phyloP scores from a whole-genome alignment of 2,329 filamentous ascomycete genomes.

The Bipolaris bicolor region DNA sequence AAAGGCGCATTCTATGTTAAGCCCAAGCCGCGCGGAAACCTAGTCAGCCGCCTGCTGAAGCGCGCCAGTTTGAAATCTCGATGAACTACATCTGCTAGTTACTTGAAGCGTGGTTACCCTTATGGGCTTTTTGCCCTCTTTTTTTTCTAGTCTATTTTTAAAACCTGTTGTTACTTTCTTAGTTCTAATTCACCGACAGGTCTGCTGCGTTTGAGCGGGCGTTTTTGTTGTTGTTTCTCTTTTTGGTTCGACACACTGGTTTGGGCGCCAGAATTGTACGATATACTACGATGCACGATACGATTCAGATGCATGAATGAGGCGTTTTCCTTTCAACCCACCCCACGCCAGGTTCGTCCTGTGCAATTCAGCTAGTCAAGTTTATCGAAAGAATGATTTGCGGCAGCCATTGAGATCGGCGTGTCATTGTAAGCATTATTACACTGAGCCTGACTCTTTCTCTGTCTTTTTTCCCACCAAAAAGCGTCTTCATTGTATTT shows the following conservation, averaged over 20 bases:
- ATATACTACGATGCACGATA: conserved; percentile 15
- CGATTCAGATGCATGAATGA: conserved; percentile 28
- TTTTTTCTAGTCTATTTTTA: background rate
- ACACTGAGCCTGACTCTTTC: background rate
- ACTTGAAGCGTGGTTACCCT: background rate
- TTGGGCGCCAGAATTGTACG: conserved; percentile 10
- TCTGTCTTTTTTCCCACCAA: too few species aligned
- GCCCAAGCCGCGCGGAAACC: conserved; percentile 40
- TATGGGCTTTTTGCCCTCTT: background rate
- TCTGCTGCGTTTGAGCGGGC: conserved; percentile 16
- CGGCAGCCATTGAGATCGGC: conserved; percentile 6
- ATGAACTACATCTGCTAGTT: conserved; percentile 8
- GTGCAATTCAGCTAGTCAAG: conserved; percentile 15
- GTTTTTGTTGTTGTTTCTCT: background rate
- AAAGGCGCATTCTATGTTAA: conserved; percentile 56
- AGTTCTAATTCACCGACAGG: conserved; percentile 7
- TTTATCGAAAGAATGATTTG: conserved; percentile 21
- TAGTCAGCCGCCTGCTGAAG: conserved; percentile 47
- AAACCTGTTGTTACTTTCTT: background rate
- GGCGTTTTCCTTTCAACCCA: conserved; percentile 26
- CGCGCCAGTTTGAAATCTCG: conserved; percentile 45
- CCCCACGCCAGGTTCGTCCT: conserved; percentile 6
- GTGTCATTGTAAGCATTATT: background rate
- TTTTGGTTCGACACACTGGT: conserved; percentile 3
- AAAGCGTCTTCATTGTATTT: background rate